phyloP scores from a whole-genome alignment of 2,329 filamentous ascomycete species.

The Uncinocarpus reesii region DNA sequence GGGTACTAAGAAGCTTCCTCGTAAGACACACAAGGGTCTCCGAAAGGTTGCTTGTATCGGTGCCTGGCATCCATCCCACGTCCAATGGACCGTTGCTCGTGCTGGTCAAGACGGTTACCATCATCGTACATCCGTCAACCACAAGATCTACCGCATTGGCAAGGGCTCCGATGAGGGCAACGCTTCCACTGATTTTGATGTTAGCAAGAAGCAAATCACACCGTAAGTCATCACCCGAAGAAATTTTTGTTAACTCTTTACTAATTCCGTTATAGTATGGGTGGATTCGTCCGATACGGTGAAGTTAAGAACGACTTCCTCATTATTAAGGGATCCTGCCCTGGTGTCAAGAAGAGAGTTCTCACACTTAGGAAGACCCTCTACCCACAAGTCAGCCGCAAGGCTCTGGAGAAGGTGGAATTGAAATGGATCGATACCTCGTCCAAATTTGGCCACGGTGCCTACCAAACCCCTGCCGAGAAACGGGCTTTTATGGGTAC shows the following conservation, averaged over 20 bases:
- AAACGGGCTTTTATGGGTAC: constrained; percentile 97
- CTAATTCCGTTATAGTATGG: constrained; percentile 56
- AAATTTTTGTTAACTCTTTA: constrained; percentile 7
- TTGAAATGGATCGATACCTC: constrained; percentile 99
- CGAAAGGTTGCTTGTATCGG: constrained; percentile 99
- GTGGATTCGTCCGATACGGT: constrained; percentile 98
- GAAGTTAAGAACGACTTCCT: constrained; percentile 99
- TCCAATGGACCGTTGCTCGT: constrained; percentile 99
- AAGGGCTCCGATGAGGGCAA: constrained; percentile 84
- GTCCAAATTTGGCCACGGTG: constrained; percentile 99
- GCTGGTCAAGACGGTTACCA: constrained; percentile 99
- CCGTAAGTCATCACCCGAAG: constrained; percentile 59
- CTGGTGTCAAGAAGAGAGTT: constrained; percentile 98
- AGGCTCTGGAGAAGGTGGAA: constrained; percentile 96
- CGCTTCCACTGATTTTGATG: constrained; percentile 87
- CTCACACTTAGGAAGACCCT: constrained; percentile 98
- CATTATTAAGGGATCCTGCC: constrained; percentile 94
- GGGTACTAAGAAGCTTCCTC: constrained; percentile 99
- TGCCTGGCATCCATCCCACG: constrained; percentile 99
- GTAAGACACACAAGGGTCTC: constrained; percentile 99
- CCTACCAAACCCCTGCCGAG: constrained; percentile 96
- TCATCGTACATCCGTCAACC: constrained; percentile 99
- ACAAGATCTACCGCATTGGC: constrained; percentile 99
- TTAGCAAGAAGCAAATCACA: constrained; percentile 99
- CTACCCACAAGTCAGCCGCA: constrained; percentile 92